Evolutionary conservation across 164 flowering plant genomes (phyloP), one percentile per base, ranked within the genome.

Genomic region (Aristolochia fimbriata): DNA sequence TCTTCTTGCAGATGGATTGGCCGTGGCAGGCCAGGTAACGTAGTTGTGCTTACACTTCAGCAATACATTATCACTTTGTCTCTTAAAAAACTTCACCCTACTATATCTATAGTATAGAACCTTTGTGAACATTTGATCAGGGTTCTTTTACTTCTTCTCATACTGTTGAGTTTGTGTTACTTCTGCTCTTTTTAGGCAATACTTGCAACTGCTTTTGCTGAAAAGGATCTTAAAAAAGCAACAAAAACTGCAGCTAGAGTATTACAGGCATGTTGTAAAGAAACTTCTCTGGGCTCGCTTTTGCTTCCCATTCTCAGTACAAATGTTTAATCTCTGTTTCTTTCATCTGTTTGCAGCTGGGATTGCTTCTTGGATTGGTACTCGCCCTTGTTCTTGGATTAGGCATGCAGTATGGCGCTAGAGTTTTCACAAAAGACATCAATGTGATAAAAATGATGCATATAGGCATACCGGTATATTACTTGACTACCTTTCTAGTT

Each of bases 161-260:
- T n/a, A n/a, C n/a, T n/a, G 96, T 60, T 85, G 70, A 83, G 89
- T 43, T 69, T 93, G 70, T 27, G 30, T 27, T 27, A 2, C 5
- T 27, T 27, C 13, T 21, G 5, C 52, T 8, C 21, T 52, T 56
- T 30, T 51, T 76, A 93, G 97, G 97, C 99, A 50, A 82, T 93
- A 47, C 84, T 93, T 63, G 99, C 97, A 8, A 73, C 81, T 59
- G 80, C 96, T 63, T 90, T 93, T 77, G 93, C 96, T 21, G 74
- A 77, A 60, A 74, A 80, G 62, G 85, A 93, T 68, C 70, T 78
- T 65, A 70, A 69, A 43, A 88, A 76, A 69, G 95, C 81, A 59
- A 66, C 68, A 41, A 73, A 81, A 24, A 74, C 80, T 45, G 85
- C 93, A 43, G 62, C 85, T 12, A 78, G 99, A 65, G 95, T 93